Base-by-base conservation (phyloP, 192 early-diverging fungal species). In the Backusella psychrophila region DNA sequence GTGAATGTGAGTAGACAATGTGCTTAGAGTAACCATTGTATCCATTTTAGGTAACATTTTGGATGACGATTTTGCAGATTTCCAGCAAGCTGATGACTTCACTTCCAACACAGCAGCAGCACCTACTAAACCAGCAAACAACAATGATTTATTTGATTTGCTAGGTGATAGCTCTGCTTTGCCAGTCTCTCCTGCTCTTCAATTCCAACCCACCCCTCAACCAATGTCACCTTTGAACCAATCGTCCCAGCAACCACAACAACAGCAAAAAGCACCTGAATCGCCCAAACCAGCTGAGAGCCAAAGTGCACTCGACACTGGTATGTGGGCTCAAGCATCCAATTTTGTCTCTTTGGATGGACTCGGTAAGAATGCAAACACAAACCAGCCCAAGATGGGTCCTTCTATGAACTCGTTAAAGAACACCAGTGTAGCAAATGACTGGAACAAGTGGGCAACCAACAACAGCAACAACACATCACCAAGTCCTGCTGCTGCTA, bases 301-400 rank as follows among this genome's bases (percentile, higher is more conserved):
- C 3, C 56, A 63, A 29, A 12, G 23, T 46, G 23, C 69, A 72
- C 8, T 38, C 73, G 42, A 44, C 19, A 80, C 85, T 73, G 91
- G 92, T 77, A 92, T 92, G 46, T 94, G 92, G 92, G 88, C 88
- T 12, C 83, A 88, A 73, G 89, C 87, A 41, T 91, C 90, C 21
- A 83, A 79, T 71, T 81, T 94, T 70, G 87, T 94, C 15, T 91
- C 91, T 0, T 80, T 94, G 42, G 93, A 93, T 80, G 91, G 91
- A 35, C 81, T 94, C 3, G 90, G 89, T 29, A 88, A 92, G 76
- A 72, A 81, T 11, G 86, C 88, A 52, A 79, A 89, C 5, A 21
- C 69, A 5, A 72, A 9, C 29, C 85, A 86, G 70, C 79, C 79
- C 17, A 80, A 80, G 0, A 52, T 68, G 31, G 86, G 84, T 17